phyloP scores from a whole-genome alignment of 768 basidiomycete species.

The Floccularia luteovirens region DNA sequence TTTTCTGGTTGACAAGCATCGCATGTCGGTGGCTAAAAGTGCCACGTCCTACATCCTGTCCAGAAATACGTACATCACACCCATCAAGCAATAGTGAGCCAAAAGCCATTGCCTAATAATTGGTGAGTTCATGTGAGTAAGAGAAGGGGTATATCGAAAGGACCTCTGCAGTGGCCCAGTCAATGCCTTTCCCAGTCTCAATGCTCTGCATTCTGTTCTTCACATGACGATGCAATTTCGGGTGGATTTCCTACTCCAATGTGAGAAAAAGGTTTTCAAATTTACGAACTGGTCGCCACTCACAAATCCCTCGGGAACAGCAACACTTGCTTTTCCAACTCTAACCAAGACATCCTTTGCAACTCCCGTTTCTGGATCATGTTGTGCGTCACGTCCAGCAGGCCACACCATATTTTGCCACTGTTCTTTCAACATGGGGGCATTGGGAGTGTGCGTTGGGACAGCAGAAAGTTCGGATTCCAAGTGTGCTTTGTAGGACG shows the following conservation, averaged over 20 bases:
- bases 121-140: slow-evolving; percentile 1
- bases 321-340: slow-evolving; percentile 66
- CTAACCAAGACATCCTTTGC: slow-evolving; percentile 36
- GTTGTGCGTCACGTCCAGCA: slow-evolving; percentile 38
- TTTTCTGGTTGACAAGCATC: slow-evolving; percentile 86
- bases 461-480: slow-evolving; percentile 50
- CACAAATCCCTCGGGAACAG: slow-evolving; percentile 54
- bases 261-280: too few relatives aligned
- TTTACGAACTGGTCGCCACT: slow-evolving; percentile 16
- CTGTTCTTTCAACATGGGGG: slow-evolving; percentile 54
- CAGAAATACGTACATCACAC: slow-evolving; percentile 80
- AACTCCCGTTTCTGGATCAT: slow-evolving; percentile 65
- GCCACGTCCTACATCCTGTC: slow-evolving; percentile 88
- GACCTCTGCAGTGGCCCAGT: slow-evolving; percentile 89
- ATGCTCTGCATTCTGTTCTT: slow-evolving; percentile 68
- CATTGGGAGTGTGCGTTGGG: slow-evolving; percentile 36
- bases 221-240: slow-evolving; percentile 72
- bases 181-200: slow-evolving; percentile 63
- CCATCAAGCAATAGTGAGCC: slow-evolving; percentile 82
- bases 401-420: slow-evolving; percentile 71
- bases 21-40: slow-evolving; percentile 89
- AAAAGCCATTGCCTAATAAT: slow-evolving; percentile 70
- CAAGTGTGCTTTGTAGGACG: slow-evolving; percentile 53
- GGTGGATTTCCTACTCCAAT: slow-evolving; percentile 76
- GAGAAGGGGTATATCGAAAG: background rate